Evolutionary conservation across 164 flowering plant species (phyloP), one percentile per base, ranked within the genome.

Genomic region (Tetrastigma voinierianum): DNA sequence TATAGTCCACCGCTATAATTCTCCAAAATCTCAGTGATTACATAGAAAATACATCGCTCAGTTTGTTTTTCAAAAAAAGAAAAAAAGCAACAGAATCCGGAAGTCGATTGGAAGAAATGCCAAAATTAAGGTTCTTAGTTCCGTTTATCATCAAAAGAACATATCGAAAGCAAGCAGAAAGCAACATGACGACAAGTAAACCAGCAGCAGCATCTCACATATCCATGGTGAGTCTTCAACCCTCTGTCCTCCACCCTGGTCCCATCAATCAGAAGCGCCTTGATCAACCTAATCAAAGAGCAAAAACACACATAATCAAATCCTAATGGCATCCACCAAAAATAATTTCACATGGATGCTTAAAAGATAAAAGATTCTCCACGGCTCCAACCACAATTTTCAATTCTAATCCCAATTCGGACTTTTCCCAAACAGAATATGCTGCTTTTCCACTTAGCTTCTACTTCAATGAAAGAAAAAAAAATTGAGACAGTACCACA

Each of bases 161-260:
- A 20, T 57, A 57, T 7, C 23, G 24, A 32, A 15, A 60, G 10
- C 15, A 2, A 1, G 14, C 14, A 10, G 14, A 9, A 9, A 3
- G 1, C 16, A 54, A 57, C 58, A 1, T 49, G 46, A 46, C 4
- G 40, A 52, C 44, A 52, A 69, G 4, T 46, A 60, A 54, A 53
- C n/a, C 46, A 32, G 67, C 21, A 9, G 54, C 20, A 19, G 60
- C 21, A 68, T 67, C 96, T 91, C 72, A 96, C 99, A 84, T 93
- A 95, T 69, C 99, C 98, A 80, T 90, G 93, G 40, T 96, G 98
- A 12, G 92, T 91, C 87, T 93, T 91, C 86, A 93, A 76, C 52
- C 98, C 99, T 64, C 98, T 83, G 66, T 96, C 99, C 83, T 96
- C 99, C 73, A 96, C 99, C 76, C 99, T 77, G 76, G 85, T 96